Evolutionary conservation across 129 eudicot genomes (phyloP).

Genomic region (Smallanthus sonchifolius): DNA sequence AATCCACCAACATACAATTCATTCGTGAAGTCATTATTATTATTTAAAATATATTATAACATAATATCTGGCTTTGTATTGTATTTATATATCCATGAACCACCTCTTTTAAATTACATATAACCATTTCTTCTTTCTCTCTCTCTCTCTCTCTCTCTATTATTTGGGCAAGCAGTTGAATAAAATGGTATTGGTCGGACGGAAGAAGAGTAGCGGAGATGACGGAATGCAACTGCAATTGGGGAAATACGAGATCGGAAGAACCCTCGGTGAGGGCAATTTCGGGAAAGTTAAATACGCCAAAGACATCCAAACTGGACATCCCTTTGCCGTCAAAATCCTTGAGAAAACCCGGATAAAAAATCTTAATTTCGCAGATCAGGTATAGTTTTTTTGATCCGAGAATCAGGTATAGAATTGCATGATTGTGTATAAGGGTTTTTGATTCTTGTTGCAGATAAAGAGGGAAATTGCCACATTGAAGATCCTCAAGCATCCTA

Average conservation of each 20-base stretch:
- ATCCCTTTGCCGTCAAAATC: constrained; percentile 75
- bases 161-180: background rate
- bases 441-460: constrained; percentile 44
- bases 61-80: constrained; percentile 4
- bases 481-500: constrained; percentile 79
- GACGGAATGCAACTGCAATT: constrained; percentile 69
- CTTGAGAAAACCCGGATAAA: constrained; percentile 61
- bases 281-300: constrained; percentile 90
- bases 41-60: background rate
- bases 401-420: too few species aligned
- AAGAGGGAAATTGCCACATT: constrained; percentile 89
- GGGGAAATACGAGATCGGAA: constrained; percentile 88
- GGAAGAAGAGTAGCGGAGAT: constrained; percentile 24
- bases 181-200: constrained; percentile 39
- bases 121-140: background rate
- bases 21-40: background rate
- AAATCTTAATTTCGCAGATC: constrained; percentile 78
- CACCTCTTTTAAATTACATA: background rate
- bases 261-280: constrained; percentile 85
- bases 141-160: background rate
- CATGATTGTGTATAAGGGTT: too few species aligned
- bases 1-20: background rate
- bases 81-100: constrained; percentile 17
- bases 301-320: constrained; percentile 54
- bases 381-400: constrained; percentile 29